These are phyloP conservation scores for Aurantiochytrium sp. DNA, from an alignment of 108 stramenopile species.

Conservation along the genomic window DNA sequence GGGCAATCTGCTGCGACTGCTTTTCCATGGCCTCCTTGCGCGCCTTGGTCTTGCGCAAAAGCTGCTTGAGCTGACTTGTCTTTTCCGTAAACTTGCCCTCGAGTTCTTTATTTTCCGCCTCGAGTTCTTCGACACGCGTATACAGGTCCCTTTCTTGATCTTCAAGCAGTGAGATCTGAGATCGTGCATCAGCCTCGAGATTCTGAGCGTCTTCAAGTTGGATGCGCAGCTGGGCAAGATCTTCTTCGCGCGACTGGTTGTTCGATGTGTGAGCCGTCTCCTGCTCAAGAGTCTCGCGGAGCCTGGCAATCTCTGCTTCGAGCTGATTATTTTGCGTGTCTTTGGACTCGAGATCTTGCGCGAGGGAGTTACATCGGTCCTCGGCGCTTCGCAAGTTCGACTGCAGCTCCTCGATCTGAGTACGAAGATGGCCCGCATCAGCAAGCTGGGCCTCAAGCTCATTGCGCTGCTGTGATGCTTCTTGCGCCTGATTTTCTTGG, in stretches of 20 bases:
- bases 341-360: too few species aligned
- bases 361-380: too few species aligned
- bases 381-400: too few species aligned
- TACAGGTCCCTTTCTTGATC: not conserved
- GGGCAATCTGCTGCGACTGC: too few species aligned
- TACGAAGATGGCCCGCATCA: not conserved
- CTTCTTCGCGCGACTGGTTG: not conserved
- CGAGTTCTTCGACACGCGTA: not conserved
- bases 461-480: not conserved
- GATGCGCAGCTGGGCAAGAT: not conserved
- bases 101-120: not conserved
- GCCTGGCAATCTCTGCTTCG: not conserved
- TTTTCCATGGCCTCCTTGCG: too few species aligned
- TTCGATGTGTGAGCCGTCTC: not conserved
- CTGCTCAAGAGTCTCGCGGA: not conserved
- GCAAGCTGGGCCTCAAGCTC: not conserved
- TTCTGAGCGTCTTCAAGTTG: not conserved
- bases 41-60: too few species aligned
- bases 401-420: not conserved
- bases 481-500: not conserved
- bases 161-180: not conserved
- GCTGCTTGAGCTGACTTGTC: too few species aligned
- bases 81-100: too few species aligned
- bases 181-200: not conserved
- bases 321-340: not conserved